These are phyloP conservation scores for Echria macrotheca DNA, from an alignment of 495 filamentous ascomycete genomes.

Conservation along the genomic window DNA sequence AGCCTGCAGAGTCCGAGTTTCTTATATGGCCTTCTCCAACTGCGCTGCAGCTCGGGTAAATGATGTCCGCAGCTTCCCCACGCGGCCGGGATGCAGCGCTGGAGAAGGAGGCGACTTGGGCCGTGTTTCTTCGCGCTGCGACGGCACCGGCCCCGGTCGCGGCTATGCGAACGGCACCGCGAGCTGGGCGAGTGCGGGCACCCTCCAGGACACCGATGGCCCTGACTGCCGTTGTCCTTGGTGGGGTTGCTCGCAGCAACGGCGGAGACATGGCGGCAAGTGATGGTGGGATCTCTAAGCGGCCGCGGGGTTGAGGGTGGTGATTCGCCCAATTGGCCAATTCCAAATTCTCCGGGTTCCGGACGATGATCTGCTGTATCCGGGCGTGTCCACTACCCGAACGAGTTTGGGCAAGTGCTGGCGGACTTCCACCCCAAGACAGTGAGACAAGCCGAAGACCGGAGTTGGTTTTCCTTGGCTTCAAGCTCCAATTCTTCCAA, in stretches of 20 bases:
- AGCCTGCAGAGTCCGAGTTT: neutral
- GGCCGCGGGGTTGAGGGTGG: neutral
- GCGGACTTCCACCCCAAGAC: neutral
- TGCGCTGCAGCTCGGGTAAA: slow-evolving; percentile 1
- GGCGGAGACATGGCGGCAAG: slow-evolving; percentile 4
- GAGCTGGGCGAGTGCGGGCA: neutral
- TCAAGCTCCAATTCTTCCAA: neutral
- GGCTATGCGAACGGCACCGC: neutral
- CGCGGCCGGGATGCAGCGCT: neutral
- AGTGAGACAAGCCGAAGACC: neutral
- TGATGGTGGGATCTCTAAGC: neutral
- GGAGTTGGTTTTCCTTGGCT: slow-evolving; percentile 1
- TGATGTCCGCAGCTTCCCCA: neutral
- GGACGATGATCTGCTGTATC: neutral
- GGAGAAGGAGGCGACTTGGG: neutral
- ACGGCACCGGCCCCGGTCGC: neutral
- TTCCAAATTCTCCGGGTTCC: neutral
- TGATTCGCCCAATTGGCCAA: no score
- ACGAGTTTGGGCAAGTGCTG: neutral
- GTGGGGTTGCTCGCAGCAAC: slow-evolving; percentile 1
- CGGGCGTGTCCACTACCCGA: neutral
- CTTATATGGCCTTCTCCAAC: neutral
- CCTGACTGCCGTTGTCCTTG: neutral
- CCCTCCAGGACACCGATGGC: neutral
- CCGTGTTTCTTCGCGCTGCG: neutral